Percentiles rank a stretch among this genome's conserved stretches.
These are phyloP conservation scores for Blepharisma stoltei DNA, from an alignment of 73 alveolate species.

Conservation along the genomic window DNA sequence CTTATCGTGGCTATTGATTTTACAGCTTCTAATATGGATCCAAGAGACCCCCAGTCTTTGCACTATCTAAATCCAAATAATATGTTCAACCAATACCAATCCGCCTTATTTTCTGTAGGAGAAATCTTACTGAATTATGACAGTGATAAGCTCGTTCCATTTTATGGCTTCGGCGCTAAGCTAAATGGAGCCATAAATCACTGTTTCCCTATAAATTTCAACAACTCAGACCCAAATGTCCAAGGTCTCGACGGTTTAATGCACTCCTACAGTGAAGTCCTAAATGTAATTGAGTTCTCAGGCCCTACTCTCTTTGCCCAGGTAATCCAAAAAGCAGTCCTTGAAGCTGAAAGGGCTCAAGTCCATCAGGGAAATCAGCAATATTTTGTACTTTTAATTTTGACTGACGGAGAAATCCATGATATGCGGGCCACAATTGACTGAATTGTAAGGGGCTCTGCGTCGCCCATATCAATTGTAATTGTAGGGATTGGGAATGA, in stretches of 20 bases:
- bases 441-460: constrained; percentile 66
- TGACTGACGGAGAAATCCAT: constrained; percentile 71
- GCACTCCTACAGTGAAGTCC: constrained; percentile 46
- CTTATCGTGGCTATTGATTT: constrained; percentile 90
- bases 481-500: constrained; percentile 79
- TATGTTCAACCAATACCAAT: constrained; percentile 62
- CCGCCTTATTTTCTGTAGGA: constrained; percentile 71
- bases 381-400: constrained; percentile 64
- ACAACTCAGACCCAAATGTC: constrained; percentile 69
- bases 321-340: constrained; percentile 50
- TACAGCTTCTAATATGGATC: constrained; percentile 78
- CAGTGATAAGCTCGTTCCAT: constrained; percentile 83
- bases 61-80: constrained; percentile 62
- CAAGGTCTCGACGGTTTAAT: constrained; percentile 62
- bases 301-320: constrained; percentile 81
- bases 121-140: constrained; percentile 87
- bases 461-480: constrained; percentile 65
- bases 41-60: constrained; percentile 64
- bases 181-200: constrained; percentile 49
- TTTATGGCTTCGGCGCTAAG: constrained; percentile 93
- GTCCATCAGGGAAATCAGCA: constrained; percentile 42
- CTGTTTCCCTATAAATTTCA: constrained; percentile 77
- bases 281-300: constrained; percentile 45
- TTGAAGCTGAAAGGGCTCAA: constrained; percentile 44
- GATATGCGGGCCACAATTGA: constrained; percentile 73